phyloP scores from a whole-genome alignment of 345 rosid genomes.

The Adansonia digitata region DNA sequence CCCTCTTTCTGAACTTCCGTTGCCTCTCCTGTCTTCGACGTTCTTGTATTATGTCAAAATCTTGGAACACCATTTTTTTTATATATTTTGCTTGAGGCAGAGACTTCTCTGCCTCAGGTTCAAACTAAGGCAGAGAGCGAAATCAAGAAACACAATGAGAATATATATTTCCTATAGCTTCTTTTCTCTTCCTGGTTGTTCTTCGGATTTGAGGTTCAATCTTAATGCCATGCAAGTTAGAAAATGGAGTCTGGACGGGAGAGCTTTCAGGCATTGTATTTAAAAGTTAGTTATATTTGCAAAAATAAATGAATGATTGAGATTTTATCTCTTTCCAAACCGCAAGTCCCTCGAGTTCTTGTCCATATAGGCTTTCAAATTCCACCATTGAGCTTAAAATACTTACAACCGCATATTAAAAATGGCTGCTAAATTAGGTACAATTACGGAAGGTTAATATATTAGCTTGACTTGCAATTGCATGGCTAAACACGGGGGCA shows the following conservation, averaged over 20 bases:
- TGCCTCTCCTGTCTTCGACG: constrained; percentile 52
- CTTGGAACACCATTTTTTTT: constrained; percentile 85
- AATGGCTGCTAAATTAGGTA: neutral
- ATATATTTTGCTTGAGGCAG: constrained; percentile 22
- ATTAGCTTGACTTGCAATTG: neutral
- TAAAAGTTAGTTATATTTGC: constrained; percentile 30
- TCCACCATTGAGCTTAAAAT: neutral
- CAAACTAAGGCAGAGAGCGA: constrained; percentile 51
- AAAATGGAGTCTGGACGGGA: constrained; percentile 52
- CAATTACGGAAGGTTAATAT: neutral
- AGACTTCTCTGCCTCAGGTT: constrained; percentile 57
- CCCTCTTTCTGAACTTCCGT: constrained; percentile 44
- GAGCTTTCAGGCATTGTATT: constrained; percentile 44
- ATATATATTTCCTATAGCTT: constrained; percentile 6
- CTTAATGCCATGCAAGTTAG: constrained; percentile 14
- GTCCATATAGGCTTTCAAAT: neutral
- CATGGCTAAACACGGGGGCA: no score
- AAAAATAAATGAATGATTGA: constrained; percentile 10
- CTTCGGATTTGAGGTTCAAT: constrained; percentile 15
- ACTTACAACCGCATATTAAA: neutral
- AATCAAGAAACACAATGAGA: neutral
- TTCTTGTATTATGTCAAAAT: constrained; percentile 69
- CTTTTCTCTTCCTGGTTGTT: constrained; percentile 9
- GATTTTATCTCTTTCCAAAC: constrained; percentile 15
- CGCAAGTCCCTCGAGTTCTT: constrained; percentile 29